Base-by-base conservation (phyloP, 1,284 basidiomycete genomes). In the Schizophyllum amplum region DNA sequence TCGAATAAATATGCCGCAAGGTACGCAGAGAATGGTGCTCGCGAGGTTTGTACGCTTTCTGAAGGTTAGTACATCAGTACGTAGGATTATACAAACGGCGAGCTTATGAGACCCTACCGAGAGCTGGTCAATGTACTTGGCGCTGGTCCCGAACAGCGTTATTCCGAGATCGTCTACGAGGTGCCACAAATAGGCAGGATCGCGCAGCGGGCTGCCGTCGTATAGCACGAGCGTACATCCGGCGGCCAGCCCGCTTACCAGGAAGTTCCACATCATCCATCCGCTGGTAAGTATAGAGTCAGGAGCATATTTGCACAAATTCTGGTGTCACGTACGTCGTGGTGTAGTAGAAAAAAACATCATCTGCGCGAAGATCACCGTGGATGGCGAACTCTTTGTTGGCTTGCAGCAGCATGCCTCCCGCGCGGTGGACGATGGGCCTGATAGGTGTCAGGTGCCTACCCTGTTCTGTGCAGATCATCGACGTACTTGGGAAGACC, bases 181-280 rank as follows among this genome's bases (percentile, higher is more conserved):
- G 47, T 78, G 78, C 87, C 90, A 95, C 15, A 94, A 75, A 56
- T 81, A 80, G 4, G 80, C 71, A 20, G 85, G 84, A 55, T 89
- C 84, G 61, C 82, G 79, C 51, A 94, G 74, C 7, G 92, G 92
- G 60, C 86, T 90, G 26, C 92, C 92, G 69, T 95, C 92, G 71
- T 91, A 94, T 25, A 91, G 74, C 25, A 93, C 83, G 20, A 93
- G 75, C 6, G 87, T 86, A 61, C 84, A 84, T 50, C 90, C 90
- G 5, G 85, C 70, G 51, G 81, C 78, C 5, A 94, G 77, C 5
- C 81, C 87, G 53, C 82, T 82, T 47, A 90, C 76, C 47, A 90
- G 82, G 68, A 88, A 91, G 68, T 92, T 90, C 81, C 85, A 90
- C 86, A 90, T 90, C 87, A 91, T 90, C 89, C 89, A 90, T 56